These are phyloP conservation scores for Tilletia caries DNA, from an alignment of 1,284 basidiomycete species.

Conservation along the genomic window DNA sequence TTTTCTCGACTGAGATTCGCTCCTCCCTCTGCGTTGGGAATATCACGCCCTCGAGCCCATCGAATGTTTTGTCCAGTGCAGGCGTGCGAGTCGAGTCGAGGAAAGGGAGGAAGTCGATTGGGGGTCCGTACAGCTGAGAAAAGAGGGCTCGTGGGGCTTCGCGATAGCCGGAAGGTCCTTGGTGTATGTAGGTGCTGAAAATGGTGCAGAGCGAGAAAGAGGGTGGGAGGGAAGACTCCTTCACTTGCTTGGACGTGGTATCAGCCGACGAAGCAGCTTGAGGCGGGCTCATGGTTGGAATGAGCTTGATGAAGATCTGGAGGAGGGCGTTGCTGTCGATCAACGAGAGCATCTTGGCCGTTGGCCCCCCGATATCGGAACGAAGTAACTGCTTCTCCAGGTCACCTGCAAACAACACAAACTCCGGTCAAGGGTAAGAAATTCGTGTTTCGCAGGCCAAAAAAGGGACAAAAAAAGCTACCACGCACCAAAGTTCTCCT, in stretches of 20 bases:
- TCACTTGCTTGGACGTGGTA: no score
- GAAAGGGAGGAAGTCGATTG: neutral
- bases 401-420: neutral
- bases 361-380: slow-evolving; percentile 3
- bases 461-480: no score
- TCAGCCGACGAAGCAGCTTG: no score
- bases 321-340: neutral
- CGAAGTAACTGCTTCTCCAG: neutral
- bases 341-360: neutral
- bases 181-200: neutral
- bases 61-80: no score
- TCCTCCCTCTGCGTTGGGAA: neutral
- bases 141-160: neutral
- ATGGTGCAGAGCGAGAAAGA: neutral
- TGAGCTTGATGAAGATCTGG: neutral
- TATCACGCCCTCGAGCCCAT: no score
- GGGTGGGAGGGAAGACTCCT: neutral
- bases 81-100: neutral
- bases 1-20: neutral
- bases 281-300: neutral
- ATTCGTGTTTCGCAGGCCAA: neutral
- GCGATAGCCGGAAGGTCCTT: neutral
- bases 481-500: neutral
- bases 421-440: neutral
- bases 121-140: neutral